Base-by-base conservation (phyloP, 2,329 filamentous ascomycete genomes). In the Xylaria sp. region DNA sequence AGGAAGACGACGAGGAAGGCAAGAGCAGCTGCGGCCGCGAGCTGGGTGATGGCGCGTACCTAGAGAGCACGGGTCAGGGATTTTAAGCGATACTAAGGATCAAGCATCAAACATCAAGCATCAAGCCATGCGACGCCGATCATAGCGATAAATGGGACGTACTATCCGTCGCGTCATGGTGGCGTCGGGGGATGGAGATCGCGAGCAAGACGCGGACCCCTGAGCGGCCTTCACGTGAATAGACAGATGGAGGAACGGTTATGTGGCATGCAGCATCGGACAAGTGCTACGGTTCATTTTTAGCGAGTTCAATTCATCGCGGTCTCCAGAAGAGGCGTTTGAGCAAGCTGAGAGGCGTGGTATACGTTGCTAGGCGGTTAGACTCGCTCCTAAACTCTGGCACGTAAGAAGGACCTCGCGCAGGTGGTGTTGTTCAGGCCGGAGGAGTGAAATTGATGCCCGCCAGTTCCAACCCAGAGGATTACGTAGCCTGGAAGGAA, bases 1-100 rank as follows among this genome's bases (percentile, higher is more conserved):
- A 96, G 82, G 74, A 93, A 86, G 66, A 92, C 76, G 69, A 93
- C 76, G 68, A 92, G 71, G 66, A 93, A 79, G 66, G 88, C 83
- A 70, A 91, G 78, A 66, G 83, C 72, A 58, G 84, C 79, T 59
- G 91, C 80, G 59, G 85, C 79, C 65, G 82, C 79, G 71, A 94
- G 84, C 81, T 97, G 91, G 72, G 89, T 79, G 70, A 88, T 83
- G 65, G 91, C 91, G 67, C 83, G 82, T 67, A 84, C 80, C 83
- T 85, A 61, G 50, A 1, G 48, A 18, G 30, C 9, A 37, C 18
- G 23, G 6, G 16, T 52, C 48, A 49, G 18, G 49, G 18, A 16
- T 30, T 9, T 34, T 4, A 2, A 13, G 11, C 9, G 2, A 30
- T 51, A 23, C 30, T 49, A n/a, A 34, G 49, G 23, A 51, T 23